Evolutionary conservation across 495 filamentous ascomycete species (phyloP), one percentile per base, ranked within the genome.

Genomic region (Ascobolus immersus): DNA sequence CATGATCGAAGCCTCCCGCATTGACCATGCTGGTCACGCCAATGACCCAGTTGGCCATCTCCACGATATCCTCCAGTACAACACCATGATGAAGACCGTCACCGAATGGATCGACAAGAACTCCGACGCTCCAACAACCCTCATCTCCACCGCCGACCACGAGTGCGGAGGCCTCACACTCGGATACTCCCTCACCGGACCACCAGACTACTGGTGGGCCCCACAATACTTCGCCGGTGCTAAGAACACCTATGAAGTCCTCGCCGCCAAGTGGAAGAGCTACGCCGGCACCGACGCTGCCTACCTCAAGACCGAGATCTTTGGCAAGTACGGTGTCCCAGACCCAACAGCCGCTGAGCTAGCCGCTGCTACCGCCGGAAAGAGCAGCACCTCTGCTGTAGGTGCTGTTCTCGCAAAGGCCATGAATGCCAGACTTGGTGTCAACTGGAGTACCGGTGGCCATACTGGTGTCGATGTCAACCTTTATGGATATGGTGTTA

Each of bases 101-200:
- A 39, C 39, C 13, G 24, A 40, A 20, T 52, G 52, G 52, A 52
- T 54, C 31, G 52, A 55, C 33, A 21, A 33, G 13, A 44, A 55
- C 24, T 15, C 33, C 27, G 46, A 50, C 33, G 39, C 39, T 3
- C 36, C 44, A 17, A 55, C 52, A 0, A 31, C 41, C 9, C 33
- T 55, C 21, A 40, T 55, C 32, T 50, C 50, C 11, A 55, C 52
- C 21, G 52, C 52, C 3, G 52, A 55, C 22, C 52, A 55, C 20
- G 52, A 54, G 28, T 48, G 43, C 10, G 52, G 52, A 32, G 52
- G 52, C 17, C 38, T 54, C 23, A 49, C 52, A 5, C 38, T 54
- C 9, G 52, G 49, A 5, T 45, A 39, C 31, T 33, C 48, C 13
- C 31, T 48, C 14, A 21, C 32, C 4, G 37, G 35, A 14, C 15